Evolutionary conservation across 805 yeast genomes (phyloP), one percentile per base, ranked within the genome.

Genomic region (Teunomyces cretensis): DNA sequence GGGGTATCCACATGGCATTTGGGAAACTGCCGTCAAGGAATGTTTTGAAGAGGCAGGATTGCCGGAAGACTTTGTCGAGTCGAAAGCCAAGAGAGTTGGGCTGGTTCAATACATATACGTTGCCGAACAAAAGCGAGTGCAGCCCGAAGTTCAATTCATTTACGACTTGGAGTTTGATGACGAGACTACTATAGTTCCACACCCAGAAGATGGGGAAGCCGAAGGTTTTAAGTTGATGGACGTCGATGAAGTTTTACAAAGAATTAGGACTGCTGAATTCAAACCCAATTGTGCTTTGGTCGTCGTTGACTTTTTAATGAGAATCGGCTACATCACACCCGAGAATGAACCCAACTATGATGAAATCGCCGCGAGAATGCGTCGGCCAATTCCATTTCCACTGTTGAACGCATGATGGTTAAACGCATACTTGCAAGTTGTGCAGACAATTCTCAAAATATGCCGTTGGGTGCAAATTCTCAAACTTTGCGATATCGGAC

Each of bases 11-110:
- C 72, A 79, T 52, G 88, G 90, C 0, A 68, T 82, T 2, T 67
- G 72, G 57, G 96, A 88, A 38, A 92, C 97, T 0, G 80, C 84
- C 2, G 53, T 87, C 14, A 94, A 94, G 60, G 99, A 94, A 61
- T 81, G 96, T 56, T 74, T 72, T 48, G 99, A 94, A 57, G 99
- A 94, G 57, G 98, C 96, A 0, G 96, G 96, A 0, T 64, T 92
- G n/a, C 51, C 57, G 0, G 68, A 72, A 40, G 74, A 68, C 0
- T 77, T 80, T 47, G 83, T 89, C 1, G 59, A 62, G 42, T 27
- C 55, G 3, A 64, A 75, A 40, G 57, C 80, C 11, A 67, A 55
- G 26, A 52, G 82, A 2, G 82, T 71, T 0, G 97, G 97, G 0
- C 82, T 76, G 0, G 66, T 88, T 1, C 79, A 88, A 15, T 94